These are phyloP conservation scores for Haplographium delicatum DNA, from an alignment of 495 filamentous ascomycete genomes.

Conservation along the genomic window DNA sequence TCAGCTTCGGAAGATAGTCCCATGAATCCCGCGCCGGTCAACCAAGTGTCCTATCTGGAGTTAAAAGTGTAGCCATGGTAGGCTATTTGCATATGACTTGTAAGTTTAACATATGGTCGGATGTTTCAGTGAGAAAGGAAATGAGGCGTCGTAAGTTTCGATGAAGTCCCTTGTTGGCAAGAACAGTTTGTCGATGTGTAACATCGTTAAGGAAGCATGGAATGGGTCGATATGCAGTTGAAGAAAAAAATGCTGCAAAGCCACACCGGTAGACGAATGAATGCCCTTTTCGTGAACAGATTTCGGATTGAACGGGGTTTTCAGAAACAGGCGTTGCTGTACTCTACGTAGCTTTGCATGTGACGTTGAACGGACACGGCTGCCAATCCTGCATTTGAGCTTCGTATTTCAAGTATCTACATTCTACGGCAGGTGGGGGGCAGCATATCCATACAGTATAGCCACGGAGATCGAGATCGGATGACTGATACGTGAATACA, in stretches of 20 bases:
- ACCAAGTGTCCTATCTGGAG: too few relatives aligned
- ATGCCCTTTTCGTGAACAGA: background rate
- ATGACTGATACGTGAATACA: conserved; percentile 8
- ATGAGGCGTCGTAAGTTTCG: conserved; percentile 7
- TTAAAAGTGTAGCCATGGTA: too few relatives aligned
- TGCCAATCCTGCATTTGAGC: conserved; percentile 12
- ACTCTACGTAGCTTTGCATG: conserved; percentile 17
- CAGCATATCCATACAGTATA: conserved; percentile 2
- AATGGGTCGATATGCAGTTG: conserved; percentile 1
- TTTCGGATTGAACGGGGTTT: conserved; percentile 10
- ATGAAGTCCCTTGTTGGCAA: conserved; percentile 10
- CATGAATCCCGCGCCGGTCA: too few relatives aligned
- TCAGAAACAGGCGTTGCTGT: conserved; percentile 13
- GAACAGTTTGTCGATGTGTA: conserved; percentile 9
- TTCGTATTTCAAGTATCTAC: background rate
- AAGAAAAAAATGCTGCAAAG: background rate
- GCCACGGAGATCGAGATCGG: conserved; percentile 17
- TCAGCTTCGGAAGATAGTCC: too few relatives aligned
- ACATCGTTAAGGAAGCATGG: conserved; percentile 1
- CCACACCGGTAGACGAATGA: conserved; percentile 9
- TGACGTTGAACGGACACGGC: conserved; percentile 19
- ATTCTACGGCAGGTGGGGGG: background rate
- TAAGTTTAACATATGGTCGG: conserved; percentile 3
- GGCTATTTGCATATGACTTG: conserved; percentile 17
- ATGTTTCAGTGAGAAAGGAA: conserved; percentile 17